Percentiles rank a stretch among this genome's conserved stretches.
Conservation (phyloP, 208 protist species). For the Acanthamoeba polyphaga region DNA sequence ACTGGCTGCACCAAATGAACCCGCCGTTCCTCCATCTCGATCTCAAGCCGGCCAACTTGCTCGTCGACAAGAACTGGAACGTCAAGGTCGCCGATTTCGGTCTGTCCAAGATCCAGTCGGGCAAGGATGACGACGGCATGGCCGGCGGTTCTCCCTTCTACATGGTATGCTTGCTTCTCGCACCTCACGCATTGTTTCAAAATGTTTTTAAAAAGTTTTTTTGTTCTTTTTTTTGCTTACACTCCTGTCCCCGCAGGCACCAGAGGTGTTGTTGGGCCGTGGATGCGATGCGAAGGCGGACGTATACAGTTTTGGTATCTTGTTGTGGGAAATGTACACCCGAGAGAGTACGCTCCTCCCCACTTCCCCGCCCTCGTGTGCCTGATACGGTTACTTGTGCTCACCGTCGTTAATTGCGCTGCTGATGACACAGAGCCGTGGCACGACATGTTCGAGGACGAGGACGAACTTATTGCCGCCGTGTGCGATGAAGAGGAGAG, state of each 20-base stretch:
- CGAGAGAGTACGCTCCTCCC: conserved; percentile 8
- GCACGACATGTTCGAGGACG: conserved; percentile 58
- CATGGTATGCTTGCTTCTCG: not conserved
- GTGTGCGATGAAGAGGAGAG: conserved; percentile 64
- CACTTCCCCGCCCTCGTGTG: not conserved
- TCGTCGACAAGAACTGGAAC: conserved; percentile 60
- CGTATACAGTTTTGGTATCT: conserved; percentile 62
- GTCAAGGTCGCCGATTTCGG: conserved; percentile 63
- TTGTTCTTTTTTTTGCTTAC: not conserved
- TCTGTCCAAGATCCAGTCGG: conserved; percentile 66
- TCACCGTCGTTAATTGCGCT: not conserved
- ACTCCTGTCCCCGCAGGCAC: not conserved
- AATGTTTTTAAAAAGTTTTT: no score
- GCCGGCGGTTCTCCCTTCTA: conserved; percentile 62
- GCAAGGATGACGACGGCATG: conserved; percentile 39
- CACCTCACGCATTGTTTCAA: not conserved
- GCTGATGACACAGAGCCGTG: conserved; percentile 7
- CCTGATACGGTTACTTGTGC: not conserved
- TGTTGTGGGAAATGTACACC: conserved; percentile 57
- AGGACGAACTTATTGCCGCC: conserved; percentile 49
- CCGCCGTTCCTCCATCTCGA: conserved; percentile 63
- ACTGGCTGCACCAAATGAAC: conserved; percentile 67
- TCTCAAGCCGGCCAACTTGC: conserved; percentile 68
- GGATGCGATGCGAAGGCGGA: conserved; percentile 47
- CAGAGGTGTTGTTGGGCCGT: conserved; percentile 52